Evolutionary conservation across 1,284 basidiomycete genomes (phyloP).

Genomic region (Volvariella volvacea): DNA sequence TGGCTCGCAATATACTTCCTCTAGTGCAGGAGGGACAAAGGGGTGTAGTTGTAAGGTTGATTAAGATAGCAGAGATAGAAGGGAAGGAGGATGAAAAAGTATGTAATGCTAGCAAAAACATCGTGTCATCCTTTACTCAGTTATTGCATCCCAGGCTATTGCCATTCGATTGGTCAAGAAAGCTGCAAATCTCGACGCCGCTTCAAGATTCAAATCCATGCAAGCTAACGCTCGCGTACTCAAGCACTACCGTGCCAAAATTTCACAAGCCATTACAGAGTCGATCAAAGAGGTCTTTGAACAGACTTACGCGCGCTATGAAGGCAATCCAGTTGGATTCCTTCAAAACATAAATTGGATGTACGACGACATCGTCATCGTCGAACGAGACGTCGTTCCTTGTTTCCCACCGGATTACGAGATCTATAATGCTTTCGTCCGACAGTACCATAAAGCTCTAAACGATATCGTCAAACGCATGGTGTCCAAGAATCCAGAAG

Average conservation of each 20-base stretch:
- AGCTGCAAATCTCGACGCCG: conserved; percentile 81
- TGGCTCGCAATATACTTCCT: conserved; percentile 75
- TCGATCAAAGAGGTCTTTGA: conserved; percentile 76
- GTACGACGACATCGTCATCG: conserved; percentile 89
- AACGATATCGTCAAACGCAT: conserved; percentile 72
- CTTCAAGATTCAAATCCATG: conserved; percentile 86
- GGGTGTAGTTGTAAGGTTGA: conserved; percentile 82
- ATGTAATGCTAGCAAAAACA: conserved; percentile 10
- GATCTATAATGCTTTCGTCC: conserved; percentile 78
- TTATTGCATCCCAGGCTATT: conserved; percentile 53
- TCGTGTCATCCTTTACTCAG: conserved; percentile 2
- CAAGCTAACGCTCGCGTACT: conserved; percentile 91
- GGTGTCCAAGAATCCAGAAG: conserved; percentile 76
- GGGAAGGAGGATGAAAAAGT: conserved; percentile 94
- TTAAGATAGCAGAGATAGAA: conserved; percentile 94
- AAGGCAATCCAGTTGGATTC: conserved; percentile 66
- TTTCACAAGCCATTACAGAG: conserved; percentile 75
- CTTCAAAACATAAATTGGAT: conserved; percentile 84
- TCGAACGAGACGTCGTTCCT: conserved; percentile 82
- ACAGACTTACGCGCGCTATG: conserved; percentile 56
- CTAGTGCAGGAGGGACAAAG: conserved; percentile 77
- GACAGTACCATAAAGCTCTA: conserved; percentile 90
- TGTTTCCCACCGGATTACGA: conserved; percentile 94
- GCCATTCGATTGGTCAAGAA: conserved; percentile 94
- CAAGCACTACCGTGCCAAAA: conserved; percentile 94